Conservation (phyloP, 306 rosid genomes). For the Senna tora region DNA sequence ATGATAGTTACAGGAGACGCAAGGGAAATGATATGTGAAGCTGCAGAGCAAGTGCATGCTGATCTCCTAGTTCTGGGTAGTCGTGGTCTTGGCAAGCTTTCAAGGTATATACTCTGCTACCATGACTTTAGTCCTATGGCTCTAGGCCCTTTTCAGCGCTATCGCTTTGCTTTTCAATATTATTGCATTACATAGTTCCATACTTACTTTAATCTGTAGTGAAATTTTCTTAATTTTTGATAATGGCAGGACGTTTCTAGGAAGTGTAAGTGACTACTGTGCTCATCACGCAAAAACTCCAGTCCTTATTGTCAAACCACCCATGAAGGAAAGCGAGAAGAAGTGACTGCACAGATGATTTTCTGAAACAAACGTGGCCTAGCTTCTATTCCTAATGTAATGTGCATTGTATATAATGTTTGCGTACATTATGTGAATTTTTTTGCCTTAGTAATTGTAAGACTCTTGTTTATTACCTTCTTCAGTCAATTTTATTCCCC, state of each 20-base stretch:
- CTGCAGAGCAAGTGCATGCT: slow-evolving; percentile 52
- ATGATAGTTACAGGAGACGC: slow-evolving; percentile 53
- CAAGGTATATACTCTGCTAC: no score
- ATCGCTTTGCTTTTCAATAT: no score
- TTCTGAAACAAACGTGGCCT: background rate
- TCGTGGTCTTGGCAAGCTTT: slow-evolving; percentile 57
- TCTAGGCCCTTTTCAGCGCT: no score
- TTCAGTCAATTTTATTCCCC: background rate
- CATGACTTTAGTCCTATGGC: no score
- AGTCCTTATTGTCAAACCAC: slow-evolving; percentile 40
- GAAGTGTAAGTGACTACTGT: slow-evolving; percentile 66
- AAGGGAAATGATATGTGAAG: slow-evolving; percentile 57
- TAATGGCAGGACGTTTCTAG: slow-evolving; percentile 47
- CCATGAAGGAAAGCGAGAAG: background rate
- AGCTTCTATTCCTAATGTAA: no score
- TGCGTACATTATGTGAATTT: background rate
- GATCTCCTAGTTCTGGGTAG: slow-evolving; percentile 61
- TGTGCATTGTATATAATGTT: background rate
- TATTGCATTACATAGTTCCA: no score
- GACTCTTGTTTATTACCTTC: no score
- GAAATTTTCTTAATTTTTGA: no score
- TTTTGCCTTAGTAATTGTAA: background rate
- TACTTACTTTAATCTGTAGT: no score
- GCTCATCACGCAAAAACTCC: slow-evolving; percentile 53
- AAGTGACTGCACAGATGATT: background rate